A percentile compares a stretch with the other conserved stretches of the same genome.
These are phyloP conservation scores for Dactylonectria macrodidyma DNA, from an alignment of 2,329 filamentous ascomycete species.

Conservation along the genomic window DNA sequence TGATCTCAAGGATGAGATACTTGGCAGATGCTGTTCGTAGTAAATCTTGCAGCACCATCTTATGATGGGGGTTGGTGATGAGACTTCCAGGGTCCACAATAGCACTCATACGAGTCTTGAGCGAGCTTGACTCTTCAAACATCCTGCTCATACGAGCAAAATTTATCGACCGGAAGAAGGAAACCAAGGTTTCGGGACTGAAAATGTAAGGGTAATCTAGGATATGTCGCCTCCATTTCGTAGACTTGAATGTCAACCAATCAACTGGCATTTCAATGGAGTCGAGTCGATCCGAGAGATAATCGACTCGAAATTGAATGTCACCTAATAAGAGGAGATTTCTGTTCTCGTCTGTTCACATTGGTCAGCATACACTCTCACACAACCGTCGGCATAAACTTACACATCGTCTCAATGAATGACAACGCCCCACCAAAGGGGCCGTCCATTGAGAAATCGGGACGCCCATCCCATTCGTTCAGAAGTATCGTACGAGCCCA, in stretches of 20 bases:
- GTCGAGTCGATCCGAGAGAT: conserved; percentile 83
- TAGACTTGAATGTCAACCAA: conserved; percentile 75
- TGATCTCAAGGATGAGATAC: conserved; percentile 79
- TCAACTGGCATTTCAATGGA: conserved; percentile 80
- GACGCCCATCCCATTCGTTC: conserved; percentile 84
- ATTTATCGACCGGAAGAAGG: conserved; percentile 91
- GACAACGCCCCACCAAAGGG: conserved; percentile 84
- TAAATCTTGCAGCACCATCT: conserved; percentile 73
- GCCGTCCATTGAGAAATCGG: conserved; percentile 78
- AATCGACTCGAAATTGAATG: conserved; percentile 81
- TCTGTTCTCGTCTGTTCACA: conserved; percentile 69
- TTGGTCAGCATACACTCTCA: conserved; percentile 25
- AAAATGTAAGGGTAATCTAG: conserved; percentile 89
- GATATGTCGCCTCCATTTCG: conserved; percentile 78
- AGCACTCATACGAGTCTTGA: conserved; percentile 69
- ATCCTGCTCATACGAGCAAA: conserved; percentile 87
- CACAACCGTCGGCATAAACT: conserved; percentile 52
- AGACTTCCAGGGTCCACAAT: conserved; percentile 69
- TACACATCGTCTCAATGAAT: conserved; percentile 81
- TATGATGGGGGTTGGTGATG: conserved; percentile 71
- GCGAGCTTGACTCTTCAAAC: conserved; percentile 77
- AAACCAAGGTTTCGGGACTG: conserved; percentile 78
- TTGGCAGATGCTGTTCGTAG: conserved; percentile 78
- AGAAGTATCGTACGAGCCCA: conserved; percentile 84
- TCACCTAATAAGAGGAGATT: conserved; percentile 76